Conservation (phyloP, 345 rosid species). For the Euphorbia lathyris region DNA sequence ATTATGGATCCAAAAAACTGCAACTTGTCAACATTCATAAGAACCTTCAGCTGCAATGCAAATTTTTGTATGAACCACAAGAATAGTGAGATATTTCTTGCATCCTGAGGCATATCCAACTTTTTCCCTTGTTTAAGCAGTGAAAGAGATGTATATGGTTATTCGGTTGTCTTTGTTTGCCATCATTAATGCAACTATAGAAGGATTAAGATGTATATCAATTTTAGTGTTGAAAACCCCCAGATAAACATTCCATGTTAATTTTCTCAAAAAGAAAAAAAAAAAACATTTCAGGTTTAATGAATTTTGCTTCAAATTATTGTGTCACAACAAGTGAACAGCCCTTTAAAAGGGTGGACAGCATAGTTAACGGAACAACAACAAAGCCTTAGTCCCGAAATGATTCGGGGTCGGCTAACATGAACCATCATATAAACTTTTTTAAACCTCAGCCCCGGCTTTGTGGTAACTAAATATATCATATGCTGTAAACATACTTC, state of each 20-base stretch:
- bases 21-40: conserved; percentile 5
- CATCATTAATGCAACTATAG: background rate
- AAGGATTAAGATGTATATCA: background rate
- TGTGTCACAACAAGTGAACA: background rate
- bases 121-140: background rate
- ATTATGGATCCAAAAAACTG: conserved; percentile 7
- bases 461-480: background rate
- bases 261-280: too few species aligned
- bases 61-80: background rate
- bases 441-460: background rate
- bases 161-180: background rate
- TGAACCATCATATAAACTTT: too few species aligned
- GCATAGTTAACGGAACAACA: background rate
- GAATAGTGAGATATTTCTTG: background rate
- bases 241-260: too few species aligned
- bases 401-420: too few species aligned
- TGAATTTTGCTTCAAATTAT: background rate
- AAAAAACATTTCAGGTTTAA: background rate
- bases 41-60: conserved; percentile 10
- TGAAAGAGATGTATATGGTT: background rate
- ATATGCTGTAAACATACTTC: background rate
- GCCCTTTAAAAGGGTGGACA: background rate
- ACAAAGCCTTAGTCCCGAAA: too few species aligned
- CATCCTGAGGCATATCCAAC: background rate
- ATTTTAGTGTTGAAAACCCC: background rate